Conservation (phyloP, 2,329 filamentous ascomycete species). For the Fusarium longipes region DNA sequence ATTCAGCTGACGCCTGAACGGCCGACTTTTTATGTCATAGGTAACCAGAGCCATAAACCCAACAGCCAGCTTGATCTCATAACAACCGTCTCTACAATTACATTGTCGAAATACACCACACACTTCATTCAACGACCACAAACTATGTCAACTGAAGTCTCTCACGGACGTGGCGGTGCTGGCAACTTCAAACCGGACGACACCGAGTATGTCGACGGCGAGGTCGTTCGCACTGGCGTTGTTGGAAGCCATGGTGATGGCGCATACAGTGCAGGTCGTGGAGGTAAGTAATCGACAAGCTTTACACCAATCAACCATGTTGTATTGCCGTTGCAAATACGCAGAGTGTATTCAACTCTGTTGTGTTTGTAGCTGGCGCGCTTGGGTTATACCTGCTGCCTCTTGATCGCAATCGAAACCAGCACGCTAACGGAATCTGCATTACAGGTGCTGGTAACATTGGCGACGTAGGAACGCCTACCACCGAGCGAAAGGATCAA, state of each 20-base stretch:
- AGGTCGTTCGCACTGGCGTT: slow-evolving; percentile 66
- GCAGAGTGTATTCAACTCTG: not conserved
- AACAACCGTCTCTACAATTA: not conserved
- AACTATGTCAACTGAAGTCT: slow-evolving; percentile 60
- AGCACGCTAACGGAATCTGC: slow-evolving; percentile 14
- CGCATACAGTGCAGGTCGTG: slow-evolving; percentile 68
- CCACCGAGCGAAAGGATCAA: slow-evolving; percentile 59
- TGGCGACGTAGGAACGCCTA: slow-evolving; percentile 58
- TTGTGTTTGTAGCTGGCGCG: not conserved
- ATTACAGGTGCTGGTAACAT: slow-evolving; percentile 68
- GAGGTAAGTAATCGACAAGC: slow-evolving; percentile 57
- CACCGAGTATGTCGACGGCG: slow-evolving; percentile 70
- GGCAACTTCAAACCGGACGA: slow-evolving; percentile 70
- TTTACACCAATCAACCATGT: not conserved
- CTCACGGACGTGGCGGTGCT: slow-evolving; percentile 70
- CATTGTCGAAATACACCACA: slow-evolving; percentile 1
- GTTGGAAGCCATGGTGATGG: slow-evolving; percentile 68
- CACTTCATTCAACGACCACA: slow-evolving; percentile 16
- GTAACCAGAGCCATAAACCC: slow-evolving; percentile 1
- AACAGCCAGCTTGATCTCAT: not conserved
- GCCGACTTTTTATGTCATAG: slow-evolving; percentile 22
- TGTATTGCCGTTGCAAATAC: not conserved
- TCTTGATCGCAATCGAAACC: not conserved
- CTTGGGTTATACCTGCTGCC: too few species aligned
- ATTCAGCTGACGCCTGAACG: slow-evolving; percentile 25